Base-by-base conservation (phyloP, 202 grass and related monocot genomes). In the Setaria viridis region DNA sequence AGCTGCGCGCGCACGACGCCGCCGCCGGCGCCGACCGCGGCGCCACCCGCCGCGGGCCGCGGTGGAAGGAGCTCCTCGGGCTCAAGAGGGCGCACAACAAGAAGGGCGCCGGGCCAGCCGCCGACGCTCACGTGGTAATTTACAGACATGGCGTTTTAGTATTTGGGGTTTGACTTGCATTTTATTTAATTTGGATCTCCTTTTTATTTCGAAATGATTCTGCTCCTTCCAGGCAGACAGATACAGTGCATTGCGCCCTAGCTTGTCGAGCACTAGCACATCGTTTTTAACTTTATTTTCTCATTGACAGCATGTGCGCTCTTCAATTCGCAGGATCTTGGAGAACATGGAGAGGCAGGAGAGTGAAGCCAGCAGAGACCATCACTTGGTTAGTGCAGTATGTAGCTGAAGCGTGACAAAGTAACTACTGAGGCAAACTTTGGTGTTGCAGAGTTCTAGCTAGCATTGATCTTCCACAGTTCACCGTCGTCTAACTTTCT, bases 31-130 rank as follows among this genome's bases (percentile, higher is more conserved):
- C 50, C 39, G 37, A 46, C 45, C 45, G 45, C 45, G 45, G 45
- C 60, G 73, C n/a, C 46, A 37, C 20, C 42, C 70, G 72, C 65
- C 68, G 79, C 57, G 78, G 41, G 55, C 51, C 33, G 6, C 29
- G 85, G 54, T 93, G 91, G 91, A 93, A 86, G 88, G 88, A 90
- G 68, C 62, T 93, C 13, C 79, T 93, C 1, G 91, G 91, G 13
- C 82, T 90, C 37, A 90, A 70, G 85, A 83, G 82, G 82, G 25
- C 50, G 46, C 33, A 69, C 73, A 76, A 63, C 73, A 76, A 65
- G 59, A 83, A 79, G 56, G 78, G 30, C 45, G 29, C 13, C 67
- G n/a, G 51, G 7, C 5, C 49, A 15, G 30, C 4, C 62, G 76
- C 43, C 43, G 83, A 80, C 39, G 33, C 32, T 39, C 78, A 46